Conservation (phyloP, 148 eudicot genomes). For the Hydrangea macrophylla region DNA sequence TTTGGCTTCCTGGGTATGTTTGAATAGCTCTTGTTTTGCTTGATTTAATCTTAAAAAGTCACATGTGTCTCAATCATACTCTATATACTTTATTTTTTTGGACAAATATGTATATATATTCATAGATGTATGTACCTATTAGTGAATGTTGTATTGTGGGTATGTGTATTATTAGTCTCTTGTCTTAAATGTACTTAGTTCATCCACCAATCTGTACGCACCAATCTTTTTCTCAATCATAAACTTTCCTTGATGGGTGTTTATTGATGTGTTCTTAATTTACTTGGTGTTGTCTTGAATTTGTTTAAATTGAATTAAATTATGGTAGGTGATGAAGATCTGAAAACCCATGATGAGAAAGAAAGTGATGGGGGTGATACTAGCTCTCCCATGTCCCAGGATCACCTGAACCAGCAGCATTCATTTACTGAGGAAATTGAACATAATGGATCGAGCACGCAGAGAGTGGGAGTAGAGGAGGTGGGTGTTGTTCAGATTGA, state of each 20-base stretch:
- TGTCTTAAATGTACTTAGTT: background rate
- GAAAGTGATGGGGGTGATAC: conserved; percentile 52
- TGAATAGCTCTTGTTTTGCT: conserved; percentile 1
- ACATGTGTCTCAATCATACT: background rate
- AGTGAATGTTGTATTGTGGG: conserved; percentile 8
- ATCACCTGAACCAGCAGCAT: conserved; percentile 26
- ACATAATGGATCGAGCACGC: conserved; percentile 18
- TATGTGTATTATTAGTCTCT: conserved; percentile 13
- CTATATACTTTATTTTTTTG: background rate
- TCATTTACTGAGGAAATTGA: conserved; percentile 20
- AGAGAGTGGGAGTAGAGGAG: conserved; percentile 22
- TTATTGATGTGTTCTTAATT: conserved; percentile 14
- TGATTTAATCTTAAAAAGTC: background rate
- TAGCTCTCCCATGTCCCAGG: conserved; percentile 39
- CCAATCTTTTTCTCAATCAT: background rate
- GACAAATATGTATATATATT: background rate
- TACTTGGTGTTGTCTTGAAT: conserved; percentile 2
- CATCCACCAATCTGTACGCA: background rate
- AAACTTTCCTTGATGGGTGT: conserved; percentile 12
- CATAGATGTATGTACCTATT: background rate
- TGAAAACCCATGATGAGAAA: conserved; percentile 43
- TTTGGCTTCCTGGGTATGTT: conserved; percentile 21
- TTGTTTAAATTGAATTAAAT: conserved; percentile 36
- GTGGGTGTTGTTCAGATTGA: conserved; percentile 24
- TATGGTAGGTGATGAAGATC: conserved; percentile 60